Base-by-base conservation (phyloP, 2,329 filamentous ascomycete species). In the Aureobasidium sp. region DNA sequence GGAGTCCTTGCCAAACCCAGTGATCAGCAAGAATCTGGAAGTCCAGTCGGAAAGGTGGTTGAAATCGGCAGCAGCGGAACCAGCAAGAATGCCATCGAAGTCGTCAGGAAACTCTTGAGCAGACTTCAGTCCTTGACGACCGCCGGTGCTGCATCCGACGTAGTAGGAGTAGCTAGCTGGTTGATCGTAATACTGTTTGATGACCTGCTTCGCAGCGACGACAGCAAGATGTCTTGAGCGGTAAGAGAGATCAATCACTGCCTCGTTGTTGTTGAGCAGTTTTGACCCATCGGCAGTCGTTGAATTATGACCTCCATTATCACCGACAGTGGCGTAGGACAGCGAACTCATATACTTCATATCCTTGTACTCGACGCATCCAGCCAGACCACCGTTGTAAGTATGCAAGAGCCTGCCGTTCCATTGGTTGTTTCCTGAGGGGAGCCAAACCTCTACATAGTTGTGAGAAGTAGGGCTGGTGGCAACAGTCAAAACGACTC, bases 81-180 rank as follows among this genome's bases (percentile, higher is more conserved):
- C 77, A 58, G 72, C 71, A 5, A 69, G 64, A 48, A 80, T 76
- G 41, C 78, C 78, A 62, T 80, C 78, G 57, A 80, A 80, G 64
- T 80, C 78, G 15, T 75, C 68, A 0, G 78, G 78, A 64, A 73
- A 80, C 49, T 74, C 70, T 62, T 80, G 74, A 4, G 76, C 72
- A 2, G 75, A 75, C 64, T 78, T 78, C 61, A 79, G 70, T 39
- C 78, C 79, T 66, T 80, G 77, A n/a, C 75, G 72, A 22, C 78
- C 78, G 63, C 78, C 79, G n/a, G 76, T 76, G 1, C 77, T 79
- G 68, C 79, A 80, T 25, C 77, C 78, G 9, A 78, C 67, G 65
- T 77, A 80, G 70, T 80, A 80, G 22, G 76, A 76, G 63, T 79
- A 77, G 39, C 70, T 68, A 55, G 71, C 70, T 17, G 63, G 69